phyloP scores from a whole-genome alignment of 305 asterid genomes.

The Fraxinus floribunda region DNA sequence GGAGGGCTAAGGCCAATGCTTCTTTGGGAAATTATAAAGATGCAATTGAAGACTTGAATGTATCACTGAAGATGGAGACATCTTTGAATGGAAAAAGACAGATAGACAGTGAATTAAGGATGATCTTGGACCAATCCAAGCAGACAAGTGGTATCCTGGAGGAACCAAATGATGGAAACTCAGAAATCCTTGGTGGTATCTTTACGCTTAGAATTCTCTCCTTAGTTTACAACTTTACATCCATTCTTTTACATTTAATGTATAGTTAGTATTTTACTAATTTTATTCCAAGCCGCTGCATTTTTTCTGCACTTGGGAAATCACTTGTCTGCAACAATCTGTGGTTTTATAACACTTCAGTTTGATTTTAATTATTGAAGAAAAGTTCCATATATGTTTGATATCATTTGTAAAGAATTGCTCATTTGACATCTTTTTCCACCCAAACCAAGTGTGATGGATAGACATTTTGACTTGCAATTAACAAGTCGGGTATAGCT shows the following conservation, averaged over 20 bases:
- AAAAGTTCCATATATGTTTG: background rate
- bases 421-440: conserved; percentile 6
- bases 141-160: conserved; percentile 28
- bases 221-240: background rate
- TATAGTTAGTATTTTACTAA: background rate
- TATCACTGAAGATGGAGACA: conserved; percentile 59
- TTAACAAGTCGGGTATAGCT: background rate
- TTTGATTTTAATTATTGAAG: conserved; percentile 1
- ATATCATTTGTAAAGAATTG: conserved; percentile 4
- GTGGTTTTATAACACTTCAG: background rate
- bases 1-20: conserved; percentile 83
- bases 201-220: conserved; percentile 21
- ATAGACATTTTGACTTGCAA: background rate
- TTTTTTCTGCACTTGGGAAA: background rate
- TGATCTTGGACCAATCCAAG: conserved; percentile 36
- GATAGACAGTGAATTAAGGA: conserved; percentile 59
- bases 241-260: background rate
- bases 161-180: conserved; percentile 33
- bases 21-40: conserved; percentile 64
- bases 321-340: background rate
- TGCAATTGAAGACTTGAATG: conserved; percentile 59
- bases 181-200: conserved; percentile 39
- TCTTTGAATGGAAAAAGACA: conserved; percentile 73
- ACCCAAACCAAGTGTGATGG: background rate
- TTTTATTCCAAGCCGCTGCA: conserved; percentile 12